Conservation (phyloP, 2,329 filamentous ascomycete species). For the Graphilbum sp. region DNA sequence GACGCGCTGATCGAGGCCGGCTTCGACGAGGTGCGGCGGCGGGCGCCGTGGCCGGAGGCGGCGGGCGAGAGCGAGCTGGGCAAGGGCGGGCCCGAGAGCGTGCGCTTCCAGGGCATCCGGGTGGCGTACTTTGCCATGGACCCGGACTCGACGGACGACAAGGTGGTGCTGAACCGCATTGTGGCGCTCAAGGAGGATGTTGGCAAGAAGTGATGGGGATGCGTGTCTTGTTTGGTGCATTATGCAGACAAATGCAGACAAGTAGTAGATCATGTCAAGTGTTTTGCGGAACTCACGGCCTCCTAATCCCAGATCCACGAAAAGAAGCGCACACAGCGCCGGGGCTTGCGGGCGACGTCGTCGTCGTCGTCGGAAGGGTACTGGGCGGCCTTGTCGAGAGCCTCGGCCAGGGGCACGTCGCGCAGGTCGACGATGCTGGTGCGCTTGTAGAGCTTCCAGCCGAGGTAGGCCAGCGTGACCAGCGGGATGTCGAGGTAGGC, state of each 20-base stretch:
- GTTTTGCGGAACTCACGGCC: no score
- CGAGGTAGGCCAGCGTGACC: constrained; percentile 18
- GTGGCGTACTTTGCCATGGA: constrained; percentile 78
- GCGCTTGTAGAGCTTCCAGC: constrained; percentile 7
- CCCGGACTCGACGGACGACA: constrained; percentile 61
- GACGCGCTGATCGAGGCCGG: constrained; percentile 71
- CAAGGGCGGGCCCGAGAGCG: constrained; percentile 50
- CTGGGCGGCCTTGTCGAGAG: constrained; percentile 29
- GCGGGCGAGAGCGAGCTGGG: constrained; percentile 51
- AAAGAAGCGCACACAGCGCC: constrained; percentile 14
- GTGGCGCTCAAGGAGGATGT: constrained; percentile 80
- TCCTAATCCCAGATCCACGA: constrained; percentile 21
- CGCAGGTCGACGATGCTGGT: constrained; percentile 1
- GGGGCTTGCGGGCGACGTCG: constrained; percentile 11
- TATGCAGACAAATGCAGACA: no score
- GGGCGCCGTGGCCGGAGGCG: constrained; percentile 70
- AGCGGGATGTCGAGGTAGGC: constrained; percentile 41
- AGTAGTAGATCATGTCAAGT: no score
- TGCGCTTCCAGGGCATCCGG: constrained; percentile 83
- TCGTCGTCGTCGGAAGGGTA: constrained; percentile 18
- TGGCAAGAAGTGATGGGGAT: constrained; percentile 32
- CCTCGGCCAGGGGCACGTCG: constrained; percentile 31
- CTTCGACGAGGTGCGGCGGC: constrained; percentile 56
- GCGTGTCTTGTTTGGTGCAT: no score
- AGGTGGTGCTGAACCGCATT: constrained; percentile 77